Conservation (phyloP, 257 asterid genomes). For the Scutellaria galericulata region DNA sequence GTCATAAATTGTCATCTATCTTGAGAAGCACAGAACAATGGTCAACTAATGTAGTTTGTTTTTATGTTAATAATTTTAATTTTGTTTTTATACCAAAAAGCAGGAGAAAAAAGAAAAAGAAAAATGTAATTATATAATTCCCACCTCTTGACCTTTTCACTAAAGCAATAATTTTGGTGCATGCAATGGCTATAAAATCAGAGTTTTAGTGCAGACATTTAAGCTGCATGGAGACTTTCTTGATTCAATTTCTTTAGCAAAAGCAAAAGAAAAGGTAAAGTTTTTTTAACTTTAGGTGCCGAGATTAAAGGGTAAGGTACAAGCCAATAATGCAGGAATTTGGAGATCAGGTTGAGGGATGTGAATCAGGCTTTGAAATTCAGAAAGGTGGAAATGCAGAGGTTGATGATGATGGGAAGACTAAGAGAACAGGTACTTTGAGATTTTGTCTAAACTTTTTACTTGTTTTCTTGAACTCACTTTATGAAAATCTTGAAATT, state of each 20-base stretch:
- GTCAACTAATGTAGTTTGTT: slow-evolving; percentile 11
- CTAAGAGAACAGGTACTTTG: slow-evolving; percentile 50
- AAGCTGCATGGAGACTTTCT: slow-evolving; percentile 31
- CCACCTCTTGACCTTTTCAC: slow-evolving; percentile 30
- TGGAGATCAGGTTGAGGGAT: slow-evolving; percentile 31
- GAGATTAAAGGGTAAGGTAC: slow-evolving; percentile 13
- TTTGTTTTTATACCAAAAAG: slow-evolving; percentile 16
- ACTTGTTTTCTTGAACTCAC: not conserved
- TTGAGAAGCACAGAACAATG: slow-evolving; percentile 19
- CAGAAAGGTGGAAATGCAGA: slow-evolving; percentile 44
- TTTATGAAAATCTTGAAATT: slow-evolving; percentile 7
- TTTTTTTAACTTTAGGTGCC: not conserved
- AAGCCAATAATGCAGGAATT: slow-evolving; percentile 36
- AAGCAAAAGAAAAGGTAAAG: not conserved
- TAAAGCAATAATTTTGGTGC: not conserved
- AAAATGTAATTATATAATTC: not conserved
- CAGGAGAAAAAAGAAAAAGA: not conserved
- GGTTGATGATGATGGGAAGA: slow-evolving; percentile 65
- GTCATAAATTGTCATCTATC: slow-evolving; percentile 30
- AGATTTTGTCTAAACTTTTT: not conserved
- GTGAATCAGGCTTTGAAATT: slow-evolving; percentile 47
- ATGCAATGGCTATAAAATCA: slow-evolving; percentile 26
- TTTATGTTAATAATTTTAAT: slow-evolving; percentile 2
- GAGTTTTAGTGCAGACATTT: not conserved
- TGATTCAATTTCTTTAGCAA: slow-evolving; percentile 21